phyloP scores from a whole-genome alignment of 495 filamentous ascomycete genomes.

The Neurospora sp. region DNA sequence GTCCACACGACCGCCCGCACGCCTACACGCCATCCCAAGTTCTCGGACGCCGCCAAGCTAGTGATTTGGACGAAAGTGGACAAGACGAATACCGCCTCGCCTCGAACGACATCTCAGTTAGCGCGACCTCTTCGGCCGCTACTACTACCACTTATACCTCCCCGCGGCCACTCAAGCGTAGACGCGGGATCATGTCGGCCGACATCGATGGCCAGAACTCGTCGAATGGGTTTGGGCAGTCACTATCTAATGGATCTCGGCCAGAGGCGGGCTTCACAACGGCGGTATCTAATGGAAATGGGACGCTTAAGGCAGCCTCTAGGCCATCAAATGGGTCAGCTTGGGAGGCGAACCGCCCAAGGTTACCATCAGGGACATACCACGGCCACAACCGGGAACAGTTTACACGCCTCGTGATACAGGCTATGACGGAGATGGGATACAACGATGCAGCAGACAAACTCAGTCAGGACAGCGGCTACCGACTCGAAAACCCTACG shows the following conservation, averaged over 20 bases:
- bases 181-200: conserved; percentile 22
- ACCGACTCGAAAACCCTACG: conserved; percentile 71
- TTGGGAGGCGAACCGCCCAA: conserved; percentile 15
- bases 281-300: conserved; percentile 33
- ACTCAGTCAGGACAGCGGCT: conserved; percentile 76
- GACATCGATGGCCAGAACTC: conserved; percentile 22
- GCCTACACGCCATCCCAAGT: conserved; percentile 6
- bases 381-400: conserved; percentile 88
- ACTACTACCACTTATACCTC: conserved; percentile 5
- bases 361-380: conserved; percentile 21
- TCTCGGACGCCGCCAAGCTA: conserved; percentile 18
- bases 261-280: conserved; percentile 11
- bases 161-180: conserved; percentile 13
- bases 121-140: neutral
- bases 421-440: conserved; percentile 79
- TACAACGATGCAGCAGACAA: conserved; percentile 65
- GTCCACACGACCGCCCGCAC: conserved; percentile 4
- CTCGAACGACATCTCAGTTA: neutral
- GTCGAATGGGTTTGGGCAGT: conserved; percentile 26
- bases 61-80: conserved; percentile 9
- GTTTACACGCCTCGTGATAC: conserved; percentile 84
- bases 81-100: conserved; percentile 7
- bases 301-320: conserved; percentile 22
- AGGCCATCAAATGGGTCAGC: conserved; percentile 31
- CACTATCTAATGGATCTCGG: conserved; percentile 30